phyloP scores from a whole-genome alignment of 176 grass and related monocot genomes.

The Triticum aestivum region DNA sequence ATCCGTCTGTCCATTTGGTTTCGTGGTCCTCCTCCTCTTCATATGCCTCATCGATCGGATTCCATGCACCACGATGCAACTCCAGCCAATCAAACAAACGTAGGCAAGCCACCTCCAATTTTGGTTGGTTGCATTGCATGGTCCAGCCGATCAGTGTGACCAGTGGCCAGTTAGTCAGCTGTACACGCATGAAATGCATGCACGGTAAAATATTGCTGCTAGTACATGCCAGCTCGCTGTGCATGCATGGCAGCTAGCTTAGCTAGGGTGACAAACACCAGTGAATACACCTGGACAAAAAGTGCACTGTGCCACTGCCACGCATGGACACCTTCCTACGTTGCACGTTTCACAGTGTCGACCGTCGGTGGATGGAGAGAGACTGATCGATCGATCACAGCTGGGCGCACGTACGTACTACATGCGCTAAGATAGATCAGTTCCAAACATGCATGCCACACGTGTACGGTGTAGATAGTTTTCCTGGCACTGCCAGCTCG shows the following conservation, averaged over 20 bases:
- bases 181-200: neutral
- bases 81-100: neutral
- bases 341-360: neutral
- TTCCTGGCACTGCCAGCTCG: neutral
- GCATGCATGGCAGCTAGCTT: no score
- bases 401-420: no score
- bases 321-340: neutral
- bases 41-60: neutral
- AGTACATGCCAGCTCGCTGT: no score
- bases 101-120: neutral
- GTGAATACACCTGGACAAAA: neutral
- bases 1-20: neutral
- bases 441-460: no score
- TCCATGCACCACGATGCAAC: constrained; percentile 1
- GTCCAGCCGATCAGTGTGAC: neutral
- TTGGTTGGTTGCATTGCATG: neutral
- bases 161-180: neutral
- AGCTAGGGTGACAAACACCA: neutral
- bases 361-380: no score
- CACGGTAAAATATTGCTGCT: neutral
- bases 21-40: constrained; percentile 8
- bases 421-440: no score
- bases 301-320: neutral
- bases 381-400: no score
- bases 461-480: no score